A percentile compares a stretch with the other conserved stretches of the same genome.
Conservation (phyloP, 257 asterid genomes). For the Fraxinus cuspidata region DNA sequence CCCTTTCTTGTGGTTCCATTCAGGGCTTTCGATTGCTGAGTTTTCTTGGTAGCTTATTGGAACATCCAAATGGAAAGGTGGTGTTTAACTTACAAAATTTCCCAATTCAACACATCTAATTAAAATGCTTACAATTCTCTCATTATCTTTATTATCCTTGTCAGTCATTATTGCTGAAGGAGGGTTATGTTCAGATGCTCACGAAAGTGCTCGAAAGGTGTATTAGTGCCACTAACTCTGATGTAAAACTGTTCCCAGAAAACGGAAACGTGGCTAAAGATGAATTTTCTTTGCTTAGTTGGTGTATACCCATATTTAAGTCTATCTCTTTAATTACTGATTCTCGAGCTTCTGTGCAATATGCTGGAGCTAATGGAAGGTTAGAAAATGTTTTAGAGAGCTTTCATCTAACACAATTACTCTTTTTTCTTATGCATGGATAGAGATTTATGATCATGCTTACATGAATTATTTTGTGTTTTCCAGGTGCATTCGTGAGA, state of each 20-base stretch:
- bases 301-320: conserved; percentile 71
- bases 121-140: conserved; percentile 17
- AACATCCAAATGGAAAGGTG: conserved; percentile 96
- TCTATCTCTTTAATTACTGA: conserved; percentile 62
- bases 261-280: conserved; percentile 32
- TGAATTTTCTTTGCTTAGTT: conserved; percentile 51
- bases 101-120: conserved; percentile 9
- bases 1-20: conserved; percentile 18
- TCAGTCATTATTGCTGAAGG: conserved; percentile 73
- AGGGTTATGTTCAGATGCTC: conserved; percentile 65
- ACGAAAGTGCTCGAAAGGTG: conserved; percentile 69
- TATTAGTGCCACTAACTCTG: conserved; percentile 45
- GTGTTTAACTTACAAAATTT: conserved; percentile 17
- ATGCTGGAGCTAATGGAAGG: conserved; percentile 58
- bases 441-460: conserved; percentile 13
- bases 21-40: conserved; percentile 73
- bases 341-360: conserved; percentile 42
- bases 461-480: conserved; percentile 26
- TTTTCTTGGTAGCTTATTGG: conserved; percentile 73
- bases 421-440: conserved; percentile 14
- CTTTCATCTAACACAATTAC: conserved; percentile 12
- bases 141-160: conserved; percentile 27
- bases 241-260: conserved; percentile 51
- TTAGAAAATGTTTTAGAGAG: conserved; percentile 30
- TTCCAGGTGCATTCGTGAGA: conserved; percentile 51